Evolutionary conservation across 2,329 filamentous ascomycete genomes (phyloP).

Genomic region (Blastomyces parvus): DNA sequence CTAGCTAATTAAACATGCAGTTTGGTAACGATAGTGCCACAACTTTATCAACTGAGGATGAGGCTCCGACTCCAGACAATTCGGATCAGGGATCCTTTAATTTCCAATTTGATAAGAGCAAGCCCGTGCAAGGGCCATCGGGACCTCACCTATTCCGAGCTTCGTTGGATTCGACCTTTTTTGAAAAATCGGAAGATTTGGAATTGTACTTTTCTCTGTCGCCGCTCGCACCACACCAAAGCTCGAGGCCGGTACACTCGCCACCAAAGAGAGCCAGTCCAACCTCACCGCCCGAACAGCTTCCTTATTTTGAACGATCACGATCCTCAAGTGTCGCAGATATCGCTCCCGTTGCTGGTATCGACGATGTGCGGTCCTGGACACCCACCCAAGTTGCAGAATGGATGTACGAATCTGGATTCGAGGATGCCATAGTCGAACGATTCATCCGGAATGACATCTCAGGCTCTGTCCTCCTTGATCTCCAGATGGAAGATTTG

Average conservation of each 20-base stretch:
- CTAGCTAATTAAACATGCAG: slow-evolving; percentile 12
- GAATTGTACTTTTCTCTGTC: slow-evolving; percentile 15
- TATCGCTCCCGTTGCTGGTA: slow-evolving; percentile 21
- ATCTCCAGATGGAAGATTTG: slow-evolving; percentile 77
- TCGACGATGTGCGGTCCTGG: slow-evolving; percentile 25
- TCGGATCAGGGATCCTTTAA: slow-evolving; percentile 51
- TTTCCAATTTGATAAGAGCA: slow-evolving; percentile 44
- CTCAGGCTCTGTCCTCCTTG: slow-evolving; percentile 73
- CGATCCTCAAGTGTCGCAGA: slow-evolving; percentile 49
- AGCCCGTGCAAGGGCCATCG: slow-evolving; percentile 67
- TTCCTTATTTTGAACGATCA: slow-evolving; percentile 16
- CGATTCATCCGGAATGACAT: slow-evolving; percentile 91
- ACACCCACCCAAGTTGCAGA: slow-evolving; percentile 37
- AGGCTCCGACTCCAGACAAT: slow-evolving; percentile 67
- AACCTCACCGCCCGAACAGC: slow-evolving; percentile 4
- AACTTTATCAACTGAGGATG: slow-evolving; percentile 79
- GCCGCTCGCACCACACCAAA: slow-evolving; percentile 15
- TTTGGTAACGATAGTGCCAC: slow-evolving; percentile 58
- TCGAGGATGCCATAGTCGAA: slow-evolving; percentile 67
- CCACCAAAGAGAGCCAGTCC: neutral
- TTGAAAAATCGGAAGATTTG: slow-evolving; percentile 12
- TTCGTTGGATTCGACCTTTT: slow-evolving; percentile 28
- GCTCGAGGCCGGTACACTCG: slow-evolving; percentile 37
- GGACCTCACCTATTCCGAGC: slow-evolving; percentile 84
- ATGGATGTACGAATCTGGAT: slow-evolving; percentile 76